Conservation (phyloP, 1,284 basidiomycete genomes). For the Phellopilus nigrolimitatus region DNA sequence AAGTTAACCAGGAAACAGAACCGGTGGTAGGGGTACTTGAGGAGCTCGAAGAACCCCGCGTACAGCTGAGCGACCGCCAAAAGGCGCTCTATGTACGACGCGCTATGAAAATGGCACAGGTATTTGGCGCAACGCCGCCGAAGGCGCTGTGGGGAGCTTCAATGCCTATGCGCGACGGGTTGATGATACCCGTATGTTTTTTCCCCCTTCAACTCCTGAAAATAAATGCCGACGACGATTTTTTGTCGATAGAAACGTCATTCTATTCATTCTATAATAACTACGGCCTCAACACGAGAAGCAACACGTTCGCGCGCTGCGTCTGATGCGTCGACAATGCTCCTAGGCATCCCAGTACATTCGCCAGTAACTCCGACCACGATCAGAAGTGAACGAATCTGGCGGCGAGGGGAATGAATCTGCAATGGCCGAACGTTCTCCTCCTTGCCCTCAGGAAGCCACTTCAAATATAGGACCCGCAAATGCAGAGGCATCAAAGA, state of each 20-base stretch:
- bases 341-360: conserved; percentile 1
- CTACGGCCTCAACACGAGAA: not conserved
- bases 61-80: conserved; percentile 2
- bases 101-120: conserved; percentile 16
- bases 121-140: conserved; percentile 16
- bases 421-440: no score
- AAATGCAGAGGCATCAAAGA: not conserved
- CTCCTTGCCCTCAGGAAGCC: no score
- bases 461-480: no score
- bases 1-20: not conserved
- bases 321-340: not conserved
- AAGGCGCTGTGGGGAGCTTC: not conserved
- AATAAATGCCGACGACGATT: not conserved
- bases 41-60: not conserved
- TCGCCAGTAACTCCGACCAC: no score
- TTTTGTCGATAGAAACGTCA: conserved; percentile 6
- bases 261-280: conserved; percentile 9
- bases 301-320: not conserved
- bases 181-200: not conserved
- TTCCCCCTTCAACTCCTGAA: not conserved
- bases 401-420: no score
- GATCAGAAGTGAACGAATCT: no score
- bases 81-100: conserved; percentile 15
- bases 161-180: not conserved
- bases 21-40: not conserved